Evolutionary conservation across 2,329 filamentous ascomycete genomes (phyloP), one percentile per base, ranked within the genome.

Genomic region (Xylariales sp.): DNA sequence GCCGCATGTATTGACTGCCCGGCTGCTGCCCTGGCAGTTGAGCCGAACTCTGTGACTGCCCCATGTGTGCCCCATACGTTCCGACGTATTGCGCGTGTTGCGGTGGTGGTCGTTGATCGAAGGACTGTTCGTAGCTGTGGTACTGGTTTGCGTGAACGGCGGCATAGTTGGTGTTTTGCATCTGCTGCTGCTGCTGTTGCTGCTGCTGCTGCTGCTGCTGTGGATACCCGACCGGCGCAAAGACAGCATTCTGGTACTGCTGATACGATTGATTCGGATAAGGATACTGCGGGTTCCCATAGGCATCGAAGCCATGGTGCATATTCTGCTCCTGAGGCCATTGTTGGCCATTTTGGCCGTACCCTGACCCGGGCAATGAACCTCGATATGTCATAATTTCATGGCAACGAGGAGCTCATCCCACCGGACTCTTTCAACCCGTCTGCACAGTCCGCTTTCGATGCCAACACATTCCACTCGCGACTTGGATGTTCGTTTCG

Each of bases 381-480:
- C 55, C 57, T 40, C 55, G 56, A 54, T 59, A 60, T 50, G 56
- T 61, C 58, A 61, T 61, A 54, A 55, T 57, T 56, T 52, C 53
- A 53, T 56, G 20, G 21, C 14, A 27, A 27, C 39, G 16, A 25
- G 5, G n/a, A 39, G 21, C 7, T 31, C 25, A 9, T 31, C n/a
- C 21, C n/a, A 9, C 27, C 10, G 9, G n/a, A n/a, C n/a, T n/a
- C n/a, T n/a, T n/a, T n/a, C n/a, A n/a, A n/a, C n/a, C n/a, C n/a
- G n/a, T n/a, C n/a, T n/a, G n/a, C n/a, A n/a, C n/a, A n/a, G n/a
- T n/a, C n/a, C n/a, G n/a, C n/a, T n/a, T n/a, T n/a, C n/a, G n/a
- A n/a, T n/a, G n/a, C n/a, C n/a, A n/a, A n/a, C n/a, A n/a, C n/a
- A n/a, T n/a, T n/a, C n/a, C n/a, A n/a, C n/a, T n/a, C n/a, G n/a